phyloP scores from a whole-genome alignment of 352 stramenopile genomes.

The Phytophthora chlamydospora region DNA sequence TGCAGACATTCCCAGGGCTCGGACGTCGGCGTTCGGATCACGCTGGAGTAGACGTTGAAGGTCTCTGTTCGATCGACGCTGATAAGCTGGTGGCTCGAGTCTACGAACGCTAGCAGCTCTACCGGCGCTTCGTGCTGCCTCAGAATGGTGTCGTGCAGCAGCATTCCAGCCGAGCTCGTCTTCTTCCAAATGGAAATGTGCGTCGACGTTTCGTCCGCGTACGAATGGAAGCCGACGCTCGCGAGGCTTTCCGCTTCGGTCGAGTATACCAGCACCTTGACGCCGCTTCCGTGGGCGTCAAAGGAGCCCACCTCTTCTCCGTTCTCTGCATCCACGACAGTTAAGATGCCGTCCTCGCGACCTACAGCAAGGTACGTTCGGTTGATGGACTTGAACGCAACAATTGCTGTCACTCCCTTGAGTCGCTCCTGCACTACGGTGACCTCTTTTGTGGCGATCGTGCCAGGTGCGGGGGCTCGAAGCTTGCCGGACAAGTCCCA shows the following conservation, averaged over 20 bases:
- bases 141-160: slow-evolving; percentile 43
- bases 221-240: slow-evolving; percentile 64
- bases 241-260: slow-evolving; percentile 55
- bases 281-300: slow-evolving; percentile 63
- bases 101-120: slow-evolving; percentile 56
- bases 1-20: slow-evolving; percentile 60
- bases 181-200: slow-evolving; percentile 65
- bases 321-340: slow-evolving; percentile 59
- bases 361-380: slow-evolving; percentile 58
- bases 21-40: slow-evolving; percentile 49
- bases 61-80: slow-evolving; percentile 54
- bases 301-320: slow-evolving; percentile 50
- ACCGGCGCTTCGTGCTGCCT: slow-evolving; percentile 45
- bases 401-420: slow-evolving; percentile 57
- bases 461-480: slow-evolving; percentile 24
- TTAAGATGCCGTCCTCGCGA: slow-evolving; percentile 61
- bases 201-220: slow-evolving; percentile 68
- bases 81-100: slow-evolving; percentile 65
- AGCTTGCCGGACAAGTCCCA: slow-evolving; percentile 57
- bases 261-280: slow-evolving; percentile 60
- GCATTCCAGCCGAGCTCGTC: slow-evolving; percentile 29
- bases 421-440: slow-evolving; percentile 48
- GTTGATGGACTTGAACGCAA: slow-evolving; percentile 54
- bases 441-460: slow-evolving; percentile 35
- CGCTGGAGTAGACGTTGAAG: slow-evolving; percentile 55